phyloP scores from a whole-genome alignment of 768 basidiomycete species.

The Trametes villosa region DNA sequence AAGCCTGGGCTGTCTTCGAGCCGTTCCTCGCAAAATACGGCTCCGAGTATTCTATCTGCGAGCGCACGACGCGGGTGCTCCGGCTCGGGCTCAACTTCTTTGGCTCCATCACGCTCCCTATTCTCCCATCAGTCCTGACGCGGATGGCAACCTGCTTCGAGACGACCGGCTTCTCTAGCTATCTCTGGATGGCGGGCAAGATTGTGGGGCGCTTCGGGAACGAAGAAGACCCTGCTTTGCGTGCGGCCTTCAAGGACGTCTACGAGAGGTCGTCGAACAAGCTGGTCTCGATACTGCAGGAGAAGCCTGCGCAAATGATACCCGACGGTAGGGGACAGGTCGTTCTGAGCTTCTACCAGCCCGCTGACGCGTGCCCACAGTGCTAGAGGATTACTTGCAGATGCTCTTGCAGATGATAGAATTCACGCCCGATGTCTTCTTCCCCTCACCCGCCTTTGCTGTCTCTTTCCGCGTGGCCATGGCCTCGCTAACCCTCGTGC shows the following conservation, averaged over 20 bases:
- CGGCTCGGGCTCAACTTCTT: constrained; percentile 87
- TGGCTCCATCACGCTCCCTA: constrained; percentile 60
- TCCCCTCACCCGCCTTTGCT: constrained; percentile 78
- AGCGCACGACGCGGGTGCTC: constrained; percentile 82
- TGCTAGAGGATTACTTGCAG: constrained; percentile 93
- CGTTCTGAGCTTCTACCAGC: background rate
- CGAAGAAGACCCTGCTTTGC: constrained; percentile 59
- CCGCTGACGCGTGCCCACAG: constrained; percentile 45
- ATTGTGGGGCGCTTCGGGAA: constrained; percentile 77
- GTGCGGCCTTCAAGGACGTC: constrained; percentile 58
- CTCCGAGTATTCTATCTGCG: constrained; percentile 73
- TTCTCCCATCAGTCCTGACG: constrained; percentile 71
- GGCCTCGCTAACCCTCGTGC: constrained; percentile 80
- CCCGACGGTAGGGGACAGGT: constrained; percentile 77
- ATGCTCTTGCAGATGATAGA: constrained; percentile 72
- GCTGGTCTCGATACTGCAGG: constrained; percentile 66
- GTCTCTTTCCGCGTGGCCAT: constrained; percentile 76
- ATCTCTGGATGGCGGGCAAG: constrained; percentile 94
- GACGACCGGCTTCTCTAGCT: constrained; percentile 78
- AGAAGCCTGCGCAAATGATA: constrained; percentile 70
- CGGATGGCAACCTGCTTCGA: constrained; percentile 84
- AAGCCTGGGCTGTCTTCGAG: constrained; percentile 87
- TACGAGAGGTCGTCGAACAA: constrained; percentile 81
- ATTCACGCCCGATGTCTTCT: constrained; percentile 73
- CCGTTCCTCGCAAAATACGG: constrained; percentile 79